Evolutionary conservation across 495 filamentous ascomycete species (phyloP).

Genomic region (Penicillium soppii): DNA sequence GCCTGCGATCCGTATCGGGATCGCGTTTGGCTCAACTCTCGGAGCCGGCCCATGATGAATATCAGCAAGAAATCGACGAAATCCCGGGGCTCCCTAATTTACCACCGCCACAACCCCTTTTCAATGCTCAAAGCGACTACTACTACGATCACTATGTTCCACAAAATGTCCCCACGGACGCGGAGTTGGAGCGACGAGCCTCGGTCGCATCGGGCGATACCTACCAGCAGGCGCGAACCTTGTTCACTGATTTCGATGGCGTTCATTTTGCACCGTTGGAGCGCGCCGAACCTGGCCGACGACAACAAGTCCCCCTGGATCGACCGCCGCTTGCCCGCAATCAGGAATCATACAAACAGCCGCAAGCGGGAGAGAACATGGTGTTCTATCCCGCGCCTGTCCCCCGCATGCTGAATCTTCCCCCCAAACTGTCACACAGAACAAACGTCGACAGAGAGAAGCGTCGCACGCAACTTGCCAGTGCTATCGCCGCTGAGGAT

Average conservation of each 20-base stretch:
- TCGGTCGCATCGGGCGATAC: conserved; percentile 66
- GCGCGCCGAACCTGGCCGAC: conserved; percentile 28
- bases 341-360: conserved; percentile 62
- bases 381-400: conserved; percentile 95
- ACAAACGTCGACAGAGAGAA: conserved; percentile 62
- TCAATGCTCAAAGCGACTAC: conserved; percentile 20
- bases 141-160: conserved; percentile 22
- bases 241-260: conserved; percentile 93
- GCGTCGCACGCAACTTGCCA: conserved; percentile 64
- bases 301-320: conserved; percentile 37
- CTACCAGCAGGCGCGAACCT: conserved; percentile 61
- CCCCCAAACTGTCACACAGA: conserved; percentile 78
- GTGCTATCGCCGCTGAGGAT: conserved; percentile 47
- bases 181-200: conserved; percentile 34
- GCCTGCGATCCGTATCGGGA: conserved; percentile 60
- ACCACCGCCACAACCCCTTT: conserved; percentile 25
- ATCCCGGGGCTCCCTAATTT: conserved; percentile 17
- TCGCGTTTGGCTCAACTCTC: conserved; percentile 51
- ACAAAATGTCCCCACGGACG: conserved; percentile 12
- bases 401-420: conserved; percentile 88
- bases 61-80: conserved; percentile 35
- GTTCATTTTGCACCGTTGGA: conserved; percentile 69
- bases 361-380: conserved; percentile 70
- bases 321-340: conserved; percentile 46
- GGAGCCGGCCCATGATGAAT: conserved; percentile 48